A percentile compares a stretch with the other conserved stretches of the same genome.
Evolutionary conservation across 2,329 filamentous ascomycete genomes (phyloP).

Genomic region (Tolypocladium paradoxum): DNA sequence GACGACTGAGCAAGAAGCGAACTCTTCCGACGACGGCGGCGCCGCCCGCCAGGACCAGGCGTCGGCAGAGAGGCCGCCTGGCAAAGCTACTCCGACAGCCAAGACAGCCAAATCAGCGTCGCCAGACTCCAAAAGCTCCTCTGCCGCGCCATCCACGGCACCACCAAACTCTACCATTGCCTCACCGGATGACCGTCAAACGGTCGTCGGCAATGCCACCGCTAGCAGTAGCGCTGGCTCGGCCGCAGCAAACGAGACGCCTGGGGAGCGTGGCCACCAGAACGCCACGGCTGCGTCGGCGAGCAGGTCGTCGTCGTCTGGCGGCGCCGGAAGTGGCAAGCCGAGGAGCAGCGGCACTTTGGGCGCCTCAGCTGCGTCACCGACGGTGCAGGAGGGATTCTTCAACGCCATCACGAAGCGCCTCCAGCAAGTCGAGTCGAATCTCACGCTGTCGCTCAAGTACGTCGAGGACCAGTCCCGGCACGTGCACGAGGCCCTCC

Average conservation of each 20-base stretch:
- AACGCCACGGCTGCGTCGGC: constrained; percentile 1
- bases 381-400: constrained; percentile 92
- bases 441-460: constrained; percentile 82
- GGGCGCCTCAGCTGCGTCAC: constrained; percentile 32
- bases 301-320: constrained; percentile 1
- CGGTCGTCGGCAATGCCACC: background rate
- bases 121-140: background rate
- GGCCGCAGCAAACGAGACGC: background rate
- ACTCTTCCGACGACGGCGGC: background rate
- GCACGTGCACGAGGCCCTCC: constrained; percentile 77
- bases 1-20: background rate
- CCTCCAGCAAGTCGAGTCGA: constrained; percentile 80
- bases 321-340: constrained; percentile 12
- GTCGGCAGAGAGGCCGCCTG: background rate
- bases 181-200: background rate
- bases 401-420: constrained; percentile 96
- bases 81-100: background rate
- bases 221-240: background rate
- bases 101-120: background rate
- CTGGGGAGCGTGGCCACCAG: constrained; percentile 1
- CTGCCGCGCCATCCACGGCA: background rate
- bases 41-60: background rate
- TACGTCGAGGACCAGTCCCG: constrained; percentile 96
- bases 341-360: constrained; percentile 17
- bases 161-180: background rate